phyloP scores from a whole-genome alignment of 345 rosid species.

The Isatis tinctoria region DNA sequence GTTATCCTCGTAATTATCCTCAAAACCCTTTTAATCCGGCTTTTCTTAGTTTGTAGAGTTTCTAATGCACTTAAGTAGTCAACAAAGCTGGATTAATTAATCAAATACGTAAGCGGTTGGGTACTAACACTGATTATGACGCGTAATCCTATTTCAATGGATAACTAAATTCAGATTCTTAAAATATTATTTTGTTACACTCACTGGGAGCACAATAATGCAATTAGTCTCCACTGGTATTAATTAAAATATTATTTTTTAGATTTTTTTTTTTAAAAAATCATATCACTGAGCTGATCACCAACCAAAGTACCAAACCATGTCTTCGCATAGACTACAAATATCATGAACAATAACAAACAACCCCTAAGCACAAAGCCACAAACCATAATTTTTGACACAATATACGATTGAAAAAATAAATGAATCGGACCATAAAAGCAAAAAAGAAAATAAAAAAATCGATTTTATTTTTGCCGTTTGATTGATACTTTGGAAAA shows the following conservation, averaged over 20 bases:
- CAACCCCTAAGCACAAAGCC: neutral
- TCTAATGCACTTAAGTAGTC: conserved; percentile 12
- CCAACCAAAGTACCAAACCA: too few relatives aligned
- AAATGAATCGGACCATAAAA: too few relatives aligned
- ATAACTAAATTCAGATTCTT: neutral
- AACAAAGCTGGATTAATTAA: conserved; percentile 24
- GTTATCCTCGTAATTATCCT: conserved; percentile 9
- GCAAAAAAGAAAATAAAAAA: too few relatives aligned
- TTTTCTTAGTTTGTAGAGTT: neutral
- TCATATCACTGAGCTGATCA: conserved; percentile 15
- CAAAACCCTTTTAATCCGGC: neutral
- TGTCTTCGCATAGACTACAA: conserved; percentile 5
- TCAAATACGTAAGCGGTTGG: conserved; percentile 1
- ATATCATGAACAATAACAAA: neutral
- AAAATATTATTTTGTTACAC: conserved; percentile 9
- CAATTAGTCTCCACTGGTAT: conserved; percentile 17
- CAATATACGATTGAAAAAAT: too few relatives aligned
- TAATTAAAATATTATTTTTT: neutral
- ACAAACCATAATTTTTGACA: neutral
- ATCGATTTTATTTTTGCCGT: neutral
- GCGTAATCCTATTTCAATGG: conserved; percentile 11
- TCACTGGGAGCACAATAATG: conserved; percentile 30
- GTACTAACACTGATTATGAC: conserved; percentile 18
- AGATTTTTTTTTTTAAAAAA: neutral
- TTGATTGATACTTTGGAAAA: neutral